Base-by-base conservation (phyloP, 257 asterid genomes). In the Solanum phureja region DNA sequence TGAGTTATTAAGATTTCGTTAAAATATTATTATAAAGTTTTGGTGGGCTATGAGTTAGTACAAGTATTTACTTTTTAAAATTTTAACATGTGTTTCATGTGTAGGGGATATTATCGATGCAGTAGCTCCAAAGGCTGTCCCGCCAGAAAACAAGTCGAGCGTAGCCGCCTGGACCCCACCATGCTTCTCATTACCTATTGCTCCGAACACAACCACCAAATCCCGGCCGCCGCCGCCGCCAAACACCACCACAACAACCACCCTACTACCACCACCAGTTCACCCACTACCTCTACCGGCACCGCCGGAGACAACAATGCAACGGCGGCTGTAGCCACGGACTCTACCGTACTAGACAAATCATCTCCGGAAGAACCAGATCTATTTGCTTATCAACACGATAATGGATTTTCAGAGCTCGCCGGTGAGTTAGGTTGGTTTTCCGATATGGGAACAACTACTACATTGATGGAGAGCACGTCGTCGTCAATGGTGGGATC, bases 101-200 rank as follows among this genome's bases (percentile, higher is more conserved):
- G 84, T 93, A 95, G 98, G 90, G 98, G 95, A 89, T 95, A 95
- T 87, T 95, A 95, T 89, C 88, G 98, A 83, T 95, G 98, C 49
- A 95, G 98, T 87, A 93, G 98, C 85, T 93, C 96, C 27, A 95
- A 95, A 90, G 96, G 98, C 0, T 95, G 98, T 89, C 95, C 96
- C 16, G 95, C 98, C 12, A 95, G 95, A 91, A 95, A 95, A 89
- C 98, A 95, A 93, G 98, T 94, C 8, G 98, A 95, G 87, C 89
- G 98, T 82, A 93, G 95, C 92, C 94, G 92, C 89, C 92, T 89
- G 35, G 95, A 95, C 91, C 98, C 98, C 90, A 93, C 96, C 92
- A 90, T 87, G 91, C 94, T 95, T 81, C 95, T 91, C 23, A 91
- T 95, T 86, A 94, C 98, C 91, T 95, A 95, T 90, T 84, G 93